Evolutionary conservation across 2,329 filamentous ascomycete species (phyloP).

Genomic region (Immersiporthe knoxdaviesiana): DNA sequence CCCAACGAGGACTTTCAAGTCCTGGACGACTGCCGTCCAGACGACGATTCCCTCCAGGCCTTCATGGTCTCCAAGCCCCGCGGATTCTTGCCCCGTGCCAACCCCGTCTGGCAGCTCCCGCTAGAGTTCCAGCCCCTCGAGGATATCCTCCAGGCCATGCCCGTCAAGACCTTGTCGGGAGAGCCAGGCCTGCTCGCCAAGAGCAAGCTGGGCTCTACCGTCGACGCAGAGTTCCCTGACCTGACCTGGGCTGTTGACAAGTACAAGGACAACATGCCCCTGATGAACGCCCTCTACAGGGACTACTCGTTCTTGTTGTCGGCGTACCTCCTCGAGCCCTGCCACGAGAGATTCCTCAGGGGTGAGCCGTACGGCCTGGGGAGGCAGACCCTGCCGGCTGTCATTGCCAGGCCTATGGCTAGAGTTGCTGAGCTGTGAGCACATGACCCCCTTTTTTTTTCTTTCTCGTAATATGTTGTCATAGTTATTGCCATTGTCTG

Average conservation of each 20-base stretch:
- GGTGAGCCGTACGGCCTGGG: constrained; percentile 79
- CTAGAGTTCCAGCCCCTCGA: constrained; percentile 73
- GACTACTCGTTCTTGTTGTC: constrained; percentile 93
- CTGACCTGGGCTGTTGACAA: constrained; percentile 73
- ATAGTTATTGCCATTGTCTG: neutral
- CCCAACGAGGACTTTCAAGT: constrained; percentile 55
- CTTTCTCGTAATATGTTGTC: neutral
- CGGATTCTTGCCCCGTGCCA: constrained; percentile 72
- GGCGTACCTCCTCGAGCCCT: constrained; percentile 88
- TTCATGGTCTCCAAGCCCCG: constrained; percentile 80
- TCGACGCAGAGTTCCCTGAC: constrained; percentile 75
- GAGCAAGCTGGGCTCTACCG: constrained; percentile 73
- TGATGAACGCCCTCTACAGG: constrained; percentile 85
- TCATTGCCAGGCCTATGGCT: constrained; percentile 80
- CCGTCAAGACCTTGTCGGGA: constrained; percentile 75
- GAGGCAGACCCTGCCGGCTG: constrained; percentile 70
- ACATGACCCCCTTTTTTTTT: neutral
- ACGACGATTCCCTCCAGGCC: constrained; percentile 67
- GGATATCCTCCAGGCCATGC: constrained; percentile 74
- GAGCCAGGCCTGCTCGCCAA: constrained; percentile 76
- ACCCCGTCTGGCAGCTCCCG: constrained; percentile 68
- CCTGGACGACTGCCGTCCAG: constrained; percentile 63
- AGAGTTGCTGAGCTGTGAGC: constrained; percentile 84
- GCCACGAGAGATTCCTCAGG: constrained; percentile 73
- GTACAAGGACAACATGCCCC: constrained; percentile 71